Base-by-base conservation (phyloP, 768 basidiomycete genomes). In the Hortiboletus campestris region DNA sequence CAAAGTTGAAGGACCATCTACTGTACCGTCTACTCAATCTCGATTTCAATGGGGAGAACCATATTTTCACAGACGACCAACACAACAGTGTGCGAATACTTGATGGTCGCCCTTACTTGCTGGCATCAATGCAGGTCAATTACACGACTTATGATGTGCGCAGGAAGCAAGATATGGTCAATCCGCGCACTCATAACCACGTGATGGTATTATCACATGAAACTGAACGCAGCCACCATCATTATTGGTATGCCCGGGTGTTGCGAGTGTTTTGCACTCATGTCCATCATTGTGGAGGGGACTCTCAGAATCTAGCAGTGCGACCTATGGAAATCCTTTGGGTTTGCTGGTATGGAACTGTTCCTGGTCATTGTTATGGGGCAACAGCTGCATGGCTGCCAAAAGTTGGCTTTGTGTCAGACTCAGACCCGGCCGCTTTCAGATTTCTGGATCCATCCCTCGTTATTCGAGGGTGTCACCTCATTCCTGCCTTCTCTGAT, bases 371-470 rank as follows among this genome's bases (percentile, higher is more conserved):
- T 39, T 48, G 44, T 34, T 16, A 60, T 48, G 12, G 57, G 36
- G 19, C 29, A 28, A 1, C n/a, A 43, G 17, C 13, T 31, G 8
- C 63, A 68, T 6, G 62, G 64, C 31, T 56, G 31, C 8, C 60
- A 8, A 58, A 58, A 39, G 16, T 74, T 2, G 51, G 49, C 46
- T 74, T 72, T 41, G 45, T 66, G 1, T 61, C 63, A 0, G 52
- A 64, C 3, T 44, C 42, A 11, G 60, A 69, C n/a, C 25, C 38
- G 0, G 16, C 47, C 0, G 56, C 72, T 0, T 78, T 76, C 53
- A 67, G 72, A 0, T 78, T 78, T 55, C 19, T 78, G 0, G 70
- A 76, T 55, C 75, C 75, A 0, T 46, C 42, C 0, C 55, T 67
- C 0, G 65, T 77, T 1, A 57, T 77, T 2, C 59, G 65, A 1